Evolutionary conservation across 208 protist genomes (phyloP).

Genomic region (Leptomonas pyrrhocoris): DNA sequence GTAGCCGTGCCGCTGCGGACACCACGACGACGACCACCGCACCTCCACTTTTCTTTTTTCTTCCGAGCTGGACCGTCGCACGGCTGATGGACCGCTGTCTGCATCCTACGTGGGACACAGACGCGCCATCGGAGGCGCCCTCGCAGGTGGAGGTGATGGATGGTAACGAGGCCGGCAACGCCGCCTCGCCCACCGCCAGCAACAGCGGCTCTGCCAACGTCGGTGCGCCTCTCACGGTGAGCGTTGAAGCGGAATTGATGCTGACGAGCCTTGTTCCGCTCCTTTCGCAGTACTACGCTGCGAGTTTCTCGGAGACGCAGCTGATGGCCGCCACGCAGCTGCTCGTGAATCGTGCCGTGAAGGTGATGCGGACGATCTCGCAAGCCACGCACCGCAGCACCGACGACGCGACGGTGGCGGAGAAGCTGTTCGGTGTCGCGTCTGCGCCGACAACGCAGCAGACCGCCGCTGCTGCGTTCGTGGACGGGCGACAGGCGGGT

Average conservation of each 20-base stretch:
- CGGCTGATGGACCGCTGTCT: constrained; percentile 28
- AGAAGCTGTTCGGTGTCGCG: not conserved
- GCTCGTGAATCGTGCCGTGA: constrained; percentile 33
- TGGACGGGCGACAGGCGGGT: not conserved
- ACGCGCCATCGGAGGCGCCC: not conserved
- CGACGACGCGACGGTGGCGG: constrained; percentile 5
- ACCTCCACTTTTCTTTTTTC: constrained; percentile 32
- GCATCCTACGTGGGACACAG: constrained; percentile 11
- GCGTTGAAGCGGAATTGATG: constrained; percentile 16
- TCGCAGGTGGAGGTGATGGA: not conserved
- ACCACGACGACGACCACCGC: not conserved
- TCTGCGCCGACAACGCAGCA: not conserved
- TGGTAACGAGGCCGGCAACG: not conserved
- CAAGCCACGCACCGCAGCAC: constrained; percentile 17
- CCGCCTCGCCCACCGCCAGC: not conserved
- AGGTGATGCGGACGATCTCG: constrained; percentile 23
- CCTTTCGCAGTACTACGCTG: constrained; percentile 35
- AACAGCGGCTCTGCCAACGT: not conserved
- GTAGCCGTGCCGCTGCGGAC: not conserved
- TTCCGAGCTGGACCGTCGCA: constrained; percentile 19
- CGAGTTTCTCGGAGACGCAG: constrained; percentile 10
- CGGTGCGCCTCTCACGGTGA: not conserved
- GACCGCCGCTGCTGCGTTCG: not conserved
- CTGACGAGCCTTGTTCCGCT: constrained; percentile 32
- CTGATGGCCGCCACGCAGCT: constrained; percentile 27